Evolutionary conservation across 805 yeast genomes (phyloP).

Genomic region (Candida cerambycidarum): DNA sequence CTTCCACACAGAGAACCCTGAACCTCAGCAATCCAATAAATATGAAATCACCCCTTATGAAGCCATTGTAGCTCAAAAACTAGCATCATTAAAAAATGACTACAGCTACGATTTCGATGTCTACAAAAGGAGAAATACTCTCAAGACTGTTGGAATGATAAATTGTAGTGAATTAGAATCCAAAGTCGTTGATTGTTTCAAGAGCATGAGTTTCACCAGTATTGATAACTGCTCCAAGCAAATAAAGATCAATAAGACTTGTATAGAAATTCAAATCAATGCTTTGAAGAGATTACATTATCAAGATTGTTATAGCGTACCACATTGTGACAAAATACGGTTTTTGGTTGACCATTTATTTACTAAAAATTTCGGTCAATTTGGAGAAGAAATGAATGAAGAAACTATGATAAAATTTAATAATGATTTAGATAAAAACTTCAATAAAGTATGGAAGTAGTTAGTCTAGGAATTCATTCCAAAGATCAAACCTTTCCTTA

Average conservation of each 20-base stretch:
- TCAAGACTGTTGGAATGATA: slow-evolving; percentile 26
- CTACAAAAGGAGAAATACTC: slow-evolving; percentile 29
- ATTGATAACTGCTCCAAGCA: slow-evolving; percentile 32
- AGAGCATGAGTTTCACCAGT: slow-evolving; percentile 28
- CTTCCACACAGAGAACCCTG: slow-evolving; percentile 32
- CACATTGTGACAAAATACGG: slow-evolving; percentile 39
- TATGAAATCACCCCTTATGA: slow-evolving; percentile 29
- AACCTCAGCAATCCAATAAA: slow-evolving; percentile 20
- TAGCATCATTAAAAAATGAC: slow-evolving; percentile 17
- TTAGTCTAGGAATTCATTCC: slow-evolving; percentile 41
- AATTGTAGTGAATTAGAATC: slow-evolving; percentile 44
- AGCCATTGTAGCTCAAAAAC: slow-evolving; percentile 25
- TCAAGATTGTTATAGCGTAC: slow-evolving; percentile 33
- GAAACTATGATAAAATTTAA: slow-evolving; percentile 27
- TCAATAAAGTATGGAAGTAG: slow-evolving; percentile 34
- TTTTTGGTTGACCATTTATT: slow-evolving; percentile 36
- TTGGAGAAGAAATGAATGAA: slow-evolving; percentile 29
- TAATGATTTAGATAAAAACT: slow-evolving; percentile 29
- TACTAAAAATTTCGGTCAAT: slow-evolving; percentile 37
- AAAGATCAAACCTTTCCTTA: slow-evolving; percentile 45
- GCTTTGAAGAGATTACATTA: slow-evolving; percentile 36
- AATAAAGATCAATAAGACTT: slow-evolving; percentile 24
- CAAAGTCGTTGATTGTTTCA: slow-evolving; percentile 36
- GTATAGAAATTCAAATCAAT: slow-evolving; percentile 34
- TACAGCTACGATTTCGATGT: slow-evolving; percentile 29